Percentiles rank a stretch among this genome's conserved stretches.
Conservation (phyloP, 169 alveolate species). For the Eimeria acervulina region DNA sequence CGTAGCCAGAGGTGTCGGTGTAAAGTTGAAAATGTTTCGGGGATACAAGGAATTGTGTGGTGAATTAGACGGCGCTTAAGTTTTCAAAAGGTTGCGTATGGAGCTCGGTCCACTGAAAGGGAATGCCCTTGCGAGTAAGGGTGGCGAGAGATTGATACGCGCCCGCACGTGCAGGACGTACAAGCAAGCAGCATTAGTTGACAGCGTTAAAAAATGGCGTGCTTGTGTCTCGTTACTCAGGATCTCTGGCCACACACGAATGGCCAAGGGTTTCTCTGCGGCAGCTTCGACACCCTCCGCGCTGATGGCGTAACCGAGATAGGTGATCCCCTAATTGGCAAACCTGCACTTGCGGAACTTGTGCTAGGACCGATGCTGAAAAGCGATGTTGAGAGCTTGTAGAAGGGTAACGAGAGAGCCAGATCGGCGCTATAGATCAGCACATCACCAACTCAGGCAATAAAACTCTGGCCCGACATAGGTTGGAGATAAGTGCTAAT, state of each 20-base stretch:
- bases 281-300: neutral
- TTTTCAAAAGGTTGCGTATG: neutral
- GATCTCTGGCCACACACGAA: neutral
- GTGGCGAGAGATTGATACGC: neutral
- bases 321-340: neutral
- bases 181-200: neutral
- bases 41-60: too few species aligned
- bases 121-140: neutral
- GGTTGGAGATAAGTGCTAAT: neutral
- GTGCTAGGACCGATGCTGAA: neutral
- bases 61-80: too few species aligned
- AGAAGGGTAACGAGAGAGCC: neutral
- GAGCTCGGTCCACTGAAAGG: neutral
- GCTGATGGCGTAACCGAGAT: constrained; percentile 17
- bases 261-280: neutral
- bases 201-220: neutral
- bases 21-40: too few species aligned
- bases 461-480: neutral
- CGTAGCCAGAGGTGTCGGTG: too few species aligned
- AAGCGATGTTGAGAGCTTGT: neutral
- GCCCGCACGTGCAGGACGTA: neutral
- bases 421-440: neutral
- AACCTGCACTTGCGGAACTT: neutral
- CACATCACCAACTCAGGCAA: neutral
- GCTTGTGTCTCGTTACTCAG: neutral